Evolutionary conservation across 2,329 filamentous ascomycete species (phyloP), one percentile per base, ranked within the genome.

Genomic region (Phoma sp.): DNA sequence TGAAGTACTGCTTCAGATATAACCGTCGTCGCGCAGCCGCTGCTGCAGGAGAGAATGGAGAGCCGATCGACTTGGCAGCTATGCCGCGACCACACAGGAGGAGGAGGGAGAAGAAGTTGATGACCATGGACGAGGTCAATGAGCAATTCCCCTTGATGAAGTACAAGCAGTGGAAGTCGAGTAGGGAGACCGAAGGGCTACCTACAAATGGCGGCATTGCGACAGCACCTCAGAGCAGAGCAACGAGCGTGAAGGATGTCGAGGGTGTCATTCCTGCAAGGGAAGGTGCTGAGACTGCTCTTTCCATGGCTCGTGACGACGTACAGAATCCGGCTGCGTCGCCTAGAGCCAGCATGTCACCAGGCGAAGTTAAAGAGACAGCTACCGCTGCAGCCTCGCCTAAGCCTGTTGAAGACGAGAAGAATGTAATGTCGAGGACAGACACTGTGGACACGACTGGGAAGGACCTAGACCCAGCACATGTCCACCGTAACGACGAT

Each of bases 101-200:
- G 68, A 86, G 93, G 61, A 86, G 93, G 55, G 95, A 99, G 77
- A 99, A 99, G 86, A 99, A 97, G 75, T 77, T 99, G 64, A 98
- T 99, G 95, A 90, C 90, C 2, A 97, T 98, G 87, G 95, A 99
- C 58, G 95, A 99, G 77, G 95, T 99, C 59, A 98, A 99, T 72
- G 92, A 96, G 64, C 91, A 96, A 65, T 99, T 99, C 68, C 93
- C 95, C 0, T 86, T 97, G 78, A 88, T 87, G 65, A 98, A 98
- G 77, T 99, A 99, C 83, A 98, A 99, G 80, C 86, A 84, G 47
- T 99, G 95, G 93, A 89, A 95, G 55, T 88, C 90, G 6, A 86
- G 86, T 50, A 88, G 93, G 55, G 92, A 92, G 52, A 86, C 88
- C 53, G 86, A 96, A 73, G 95, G 93, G 7, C 79, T 98, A 41